phyloP scores from a whole-genome alignment of 345 rosid species.

The Tarenaya hassleriana region DNA sequence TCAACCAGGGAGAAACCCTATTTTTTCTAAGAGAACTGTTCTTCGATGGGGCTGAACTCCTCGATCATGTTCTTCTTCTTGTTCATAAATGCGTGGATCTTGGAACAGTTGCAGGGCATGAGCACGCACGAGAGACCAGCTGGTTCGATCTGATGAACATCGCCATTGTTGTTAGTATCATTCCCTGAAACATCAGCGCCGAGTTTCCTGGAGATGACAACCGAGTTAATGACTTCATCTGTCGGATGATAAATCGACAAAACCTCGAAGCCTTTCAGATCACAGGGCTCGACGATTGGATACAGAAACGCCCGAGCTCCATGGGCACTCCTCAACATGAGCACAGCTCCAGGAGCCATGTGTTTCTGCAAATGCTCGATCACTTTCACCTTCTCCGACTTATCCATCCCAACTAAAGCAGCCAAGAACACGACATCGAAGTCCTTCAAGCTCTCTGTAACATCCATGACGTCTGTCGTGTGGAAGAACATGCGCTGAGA shows the following conservation, averaged over 20 bases:
- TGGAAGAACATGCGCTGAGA: slow-evolving; percentile 64
- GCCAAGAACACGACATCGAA: slow-evolving; percentile 92
- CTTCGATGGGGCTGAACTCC: slow-evolving; percentile 48
- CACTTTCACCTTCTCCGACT: slow-evolving; percentile 50
- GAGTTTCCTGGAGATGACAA: slow-evolving; percentile 54
- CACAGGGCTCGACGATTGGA: slow-evolving; percentile 63
- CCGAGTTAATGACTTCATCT: slow-evolving; percentile 78
- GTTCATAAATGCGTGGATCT: slow-evolving; percentile 43
- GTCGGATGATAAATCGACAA: slow-evolving; percentile 75
- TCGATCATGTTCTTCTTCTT: slow-evolving; percentile 57
- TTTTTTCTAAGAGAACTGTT: slow-evolving; percentile 27
- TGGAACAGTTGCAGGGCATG: slow-evolving; percentile 49
- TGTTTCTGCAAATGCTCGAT: slow-evolving; percentile 60
- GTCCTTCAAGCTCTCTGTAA: slow-evolving; percentile 39
- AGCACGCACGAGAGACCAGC: slow-evolving; percentile 22
- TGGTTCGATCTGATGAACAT: slow-evolving; percentile 22
- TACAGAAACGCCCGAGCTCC: slow-evolving; percentile 88
- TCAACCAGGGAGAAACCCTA: neutral
- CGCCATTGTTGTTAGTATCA: neutral
- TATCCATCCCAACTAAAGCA: slow-evolving; percentile 87
- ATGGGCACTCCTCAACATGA: slow-evolving; percentile 88
- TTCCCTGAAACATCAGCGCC: neutral
- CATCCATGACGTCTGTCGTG: slow-evolving; percentile 49
- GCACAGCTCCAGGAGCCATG: slow-evolving; percentile 63
- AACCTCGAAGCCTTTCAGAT: slow-evolving; percentile 68